These are phyloP conservation scores for Podospora bellae-mahoneyi DNA, from an alignment of 495 filamentous ascomycete species.

Conservation along the genomic window DNA sequence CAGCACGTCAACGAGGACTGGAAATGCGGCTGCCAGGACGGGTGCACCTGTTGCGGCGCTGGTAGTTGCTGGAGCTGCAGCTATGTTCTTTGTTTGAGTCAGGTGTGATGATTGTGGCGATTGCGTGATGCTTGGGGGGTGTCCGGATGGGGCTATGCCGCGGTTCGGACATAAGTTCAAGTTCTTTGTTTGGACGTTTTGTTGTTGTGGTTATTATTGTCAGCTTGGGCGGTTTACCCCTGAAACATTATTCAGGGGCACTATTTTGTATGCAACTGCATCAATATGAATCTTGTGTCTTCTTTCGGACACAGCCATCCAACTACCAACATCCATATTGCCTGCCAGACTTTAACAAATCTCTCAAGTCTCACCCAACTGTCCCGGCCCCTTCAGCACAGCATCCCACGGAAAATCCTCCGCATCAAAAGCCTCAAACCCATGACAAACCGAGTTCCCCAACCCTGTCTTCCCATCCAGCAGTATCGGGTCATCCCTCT, in stretches of 20 bases:
- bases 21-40: constrained; percentile 8
- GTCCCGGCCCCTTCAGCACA: not conserved
- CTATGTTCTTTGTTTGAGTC: constrained; percentile 18
- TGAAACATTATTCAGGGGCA: not conserved
- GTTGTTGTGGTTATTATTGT: not conserved
- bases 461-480: not conserved
- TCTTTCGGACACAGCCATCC: not conserved
- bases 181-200: not conserved
- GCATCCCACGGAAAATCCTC: not conserved
- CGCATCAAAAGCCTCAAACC: not conserved
- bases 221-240: not conserved
- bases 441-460: not conserved
- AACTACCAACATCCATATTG: not conserved
- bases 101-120: not conserved
- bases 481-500: not conserved
- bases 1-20: constrained; percentile 4
- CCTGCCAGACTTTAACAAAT: too few species aligned
- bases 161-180: not conserved
- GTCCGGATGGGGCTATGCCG: not conserved
- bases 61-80: constrained; percentile 15
- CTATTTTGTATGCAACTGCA: not conserved
- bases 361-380: too few species aligned
- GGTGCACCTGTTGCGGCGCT: constrained; percentile 18
- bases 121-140: not conserved
- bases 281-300: not conserved